A percentile compares a stretch with the other conserved stretches of the same genome.
These are phyloP conservation scores for Fagus crenata DNA, from an alignment of 306 rosid genomes.

Conservation along the genomic window DNA sequence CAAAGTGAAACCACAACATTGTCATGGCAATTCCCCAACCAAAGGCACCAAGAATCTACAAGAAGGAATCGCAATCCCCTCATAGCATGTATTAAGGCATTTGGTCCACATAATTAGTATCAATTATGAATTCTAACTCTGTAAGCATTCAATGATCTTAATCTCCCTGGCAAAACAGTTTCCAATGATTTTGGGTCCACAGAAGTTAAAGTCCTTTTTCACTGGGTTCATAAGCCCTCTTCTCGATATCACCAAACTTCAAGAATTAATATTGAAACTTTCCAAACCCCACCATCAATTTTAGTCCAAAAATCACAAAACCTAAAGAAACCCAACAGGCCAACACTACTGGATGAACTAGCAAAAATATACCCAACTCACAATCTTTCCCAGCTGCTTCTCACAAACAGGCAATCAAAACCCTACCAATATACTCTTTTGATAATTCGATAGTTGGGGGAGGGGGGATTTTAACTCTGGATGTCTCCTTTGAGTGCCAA, in stretches of 20 bases:
- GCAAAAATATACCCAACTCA: not conserved
- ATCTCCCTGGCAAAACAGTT: not conserved
- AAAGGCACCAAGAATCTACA: not conserved
- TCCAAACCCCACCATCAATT: not conserved
- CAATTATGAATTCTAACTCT: not conserved
- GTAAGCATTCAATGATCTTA: not conserved
- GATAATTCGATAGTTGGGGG: no score
- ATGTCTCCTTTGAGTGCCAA: no score
- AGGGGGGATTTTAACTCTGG: no score
- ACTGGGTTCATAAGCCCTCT: not conserved
- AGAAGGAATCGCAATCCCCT: not conserved
- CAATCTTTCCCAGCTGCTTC: not conserved
- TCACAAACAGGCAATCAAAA: slow-evolving; percentile 13
- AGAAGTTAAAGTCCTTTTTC: not conserved
- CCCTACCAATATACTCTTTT: slow-evolving; percentile 2
- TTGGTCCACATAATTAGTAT: not conserved
- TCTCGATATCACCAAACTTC: not conserved
- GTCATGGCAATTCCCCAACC: not conserved
- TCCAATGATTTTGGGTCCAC: not conserved
- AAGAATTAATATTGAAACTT: not conserved
- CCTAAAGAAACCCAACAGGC: no score
- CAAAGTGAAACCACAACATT: not conserved
- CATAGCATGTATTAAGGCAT: not conserved
- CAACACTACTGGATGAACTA: no score
- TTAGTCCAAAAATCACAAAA: no score